Conservation (phyloP, 169 alveolate species). For the Miamiensis avidus region DNA sequence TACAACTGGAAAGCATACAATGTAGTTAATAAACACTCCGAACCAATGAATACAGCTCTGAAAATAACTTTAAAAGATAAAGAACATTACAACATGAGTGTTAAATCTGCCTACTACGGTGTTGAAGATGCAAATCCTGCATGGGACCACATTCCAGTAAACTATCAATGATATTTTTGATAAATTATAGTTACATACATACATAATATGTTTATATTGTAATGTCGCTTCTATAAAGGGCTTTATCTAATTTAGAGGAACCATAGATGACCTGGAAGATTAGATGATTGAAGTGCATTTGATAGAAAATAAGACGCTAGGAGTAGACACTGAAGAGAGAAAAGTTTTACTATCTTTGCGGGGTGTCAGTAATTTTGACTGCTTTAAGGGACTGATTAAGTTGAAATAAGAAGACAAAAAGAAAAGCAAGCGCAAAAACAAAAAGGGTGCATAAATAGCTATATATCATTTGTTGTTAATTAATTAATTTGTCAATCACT, state of each 20-base stretch:
- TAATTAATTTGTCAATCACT: too few species aligned
- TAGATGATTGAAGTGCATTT: constrained; percentile 27
- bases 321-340: constrained; percentile 14
- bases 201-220: too few species aligned
- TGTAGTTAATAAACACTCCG: constrained; percentile 42
- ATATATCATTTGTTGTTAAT: too few species aligned
- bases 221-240: too few species aligned
- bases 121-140: constrained; percentile 22
- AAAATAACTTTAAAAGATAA: constrained; percentile 33
- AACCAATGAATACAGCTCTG: constrained; percentile 22
- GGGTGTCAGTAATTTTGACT: constrained; percentile 38
- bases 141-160: constrained; percentile 17
- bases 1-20: constrained; percentile 62
- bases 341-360: constrained; percentile 20
- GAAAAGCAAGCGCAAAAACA: constrained; percentile 4
- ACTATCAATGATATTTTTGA: too few species aligned
- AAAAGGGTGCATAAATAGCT: neutral
- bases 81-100: constrained; percentile 25
- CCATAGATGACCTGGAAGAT: constrained; percentile 39
- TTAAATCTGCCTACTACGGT: constrained; percentile 6
- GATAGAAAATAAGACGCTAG: constrained; percentile 12
- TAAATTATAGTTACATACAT: too few species aligned
- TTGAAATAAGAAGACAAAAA: constrained; percentile 26
- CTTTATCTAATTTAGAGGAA: constrained; percentile 44
- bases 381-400: constrained; percentile 30